Conservation (phyloP, 495 filamentous ascomycete genomes). For the Parathielavia appendiculata region DNA sequence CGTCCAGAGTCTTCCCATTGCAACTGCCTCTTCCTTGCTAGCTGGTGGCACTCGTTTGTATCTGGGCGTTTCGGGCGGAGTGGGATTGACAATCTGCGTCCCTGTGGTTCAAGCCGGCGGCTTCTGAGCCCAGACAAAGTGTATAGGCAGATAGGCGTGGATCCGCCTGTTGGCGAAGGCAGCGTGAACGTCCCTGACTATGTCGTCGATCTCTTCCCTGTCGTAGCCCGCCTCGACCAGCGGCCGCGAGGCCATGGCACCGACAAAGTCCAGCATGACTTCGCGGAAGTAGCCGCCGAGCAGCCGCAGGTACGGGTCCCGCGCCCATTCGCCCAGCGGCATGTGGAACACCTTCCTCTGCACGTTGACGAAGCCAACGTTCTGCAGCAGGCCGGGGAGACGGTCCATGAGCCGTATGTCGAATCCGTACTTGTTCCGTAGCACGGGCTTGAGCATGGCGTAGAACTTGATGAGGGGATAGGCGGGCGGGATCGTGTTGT, state of each 20-base stretch:
- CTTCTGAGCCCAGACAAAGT: constrained; percentile 44
- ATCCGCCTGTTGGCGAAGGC: constrained; percentile 32
- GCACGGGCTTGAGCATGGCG: constrained; percentile 25
- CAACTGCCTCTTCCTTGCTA: no score
- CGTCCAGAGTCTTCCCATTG: no score
- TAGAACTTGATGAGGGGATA: constrained; percentile 43
- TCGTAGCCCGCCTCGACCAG: constrained; percentile 46
- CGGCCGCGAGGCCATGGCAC: constrained; percentile 50
- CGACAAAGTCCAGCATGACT: constrained; percentile 50
- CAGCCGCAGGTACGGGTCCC: constrained; percentile 49
- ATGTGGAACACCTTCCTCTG: constrained; percentile 48
- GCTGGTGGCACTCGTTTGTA: no score
- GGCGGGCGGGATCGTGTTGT: constrained; percentile 44
- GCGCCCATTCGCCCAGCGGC: constrained; percentile 59
- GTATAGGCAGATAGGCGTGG: constrained; percentile 41
- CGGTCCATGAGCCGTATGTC: constrained; percentile 38
- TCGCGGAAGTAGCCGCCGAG: constrained; percentile 51
- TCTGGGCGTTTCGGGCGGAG: no score
- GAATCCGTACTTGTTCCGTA: constrained; percentile 40
- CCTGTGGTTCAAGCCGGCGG: constrained; percentile 22
- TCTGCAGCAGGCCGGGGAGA: constrained; percentile 34
- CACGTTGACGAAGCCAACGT: constrained; percentile 52
- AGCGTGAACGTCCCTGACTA: constrained; percentile 26
- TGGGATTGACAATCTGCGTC: no score
- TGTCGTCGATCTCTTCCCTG: constrained; percentile 36